Base-by-base conservation (phyloP, 805 yeast species). In the Starmerella apis region DNA sequence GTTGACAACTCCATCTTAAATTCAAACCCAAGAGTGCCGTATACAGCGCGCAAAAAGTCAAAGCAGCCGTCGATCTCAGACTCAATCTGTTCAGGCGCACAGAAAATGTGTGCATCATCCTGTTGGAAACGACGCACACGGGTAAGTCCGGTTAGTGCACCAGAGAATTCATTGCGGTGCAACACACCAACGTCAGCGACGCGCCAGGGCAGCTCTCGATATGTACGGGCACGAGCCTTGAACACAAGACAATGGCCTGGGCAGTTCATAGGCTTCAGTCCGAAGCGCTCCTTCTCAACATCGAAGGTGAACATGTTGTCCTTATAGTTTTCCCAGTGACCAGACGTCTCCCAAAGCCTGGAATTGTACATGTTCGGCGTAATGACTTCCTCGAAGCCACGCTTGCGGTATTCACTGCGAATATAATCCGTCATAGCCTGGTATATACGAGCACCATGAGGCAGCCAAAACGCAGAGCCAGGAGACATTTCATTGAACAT, bases 81-180 rank as follows among this genome's bases (percentile, higher is more conserved):
- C 65, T 80, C 94, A 60, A 90, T 86, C 74, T 90, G 97, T 56
- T 83, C 94, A 59, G 77, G 80, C 49, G 86, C 80, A 75, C 97
- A 92, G 83, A 90, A 90, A 59, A 90, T 90, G 68, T 90, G 98
- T 43, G 96, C 96, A 71, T 90, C 98, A 69, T 90, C 98, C 73
- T 90, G 98, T 71, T 90, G 98, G 84, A 90, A 90, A 71, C 97
- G 81, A 73, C 98, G 84, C 43, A 92, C 97, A 72, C 98, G 83
- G 50, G 98, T 92, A 68, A 90, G 79, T 46, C 92, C 92, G 37
- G 96, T 80, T 59, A 90, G 75, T 11, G 97, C 96, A 70, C 97
- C 97, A 37, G 92, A 80, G 61, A 83, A 85, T 70, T 90, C 98
- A 68, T 90, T 90, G 75, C 98, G 81, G 74, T 90, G 98, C 59